Evolutionary conservation across 1,284 basidiomycete genomes (phyloP).

Genomic region (Bjerkandera adusta): DNA sequence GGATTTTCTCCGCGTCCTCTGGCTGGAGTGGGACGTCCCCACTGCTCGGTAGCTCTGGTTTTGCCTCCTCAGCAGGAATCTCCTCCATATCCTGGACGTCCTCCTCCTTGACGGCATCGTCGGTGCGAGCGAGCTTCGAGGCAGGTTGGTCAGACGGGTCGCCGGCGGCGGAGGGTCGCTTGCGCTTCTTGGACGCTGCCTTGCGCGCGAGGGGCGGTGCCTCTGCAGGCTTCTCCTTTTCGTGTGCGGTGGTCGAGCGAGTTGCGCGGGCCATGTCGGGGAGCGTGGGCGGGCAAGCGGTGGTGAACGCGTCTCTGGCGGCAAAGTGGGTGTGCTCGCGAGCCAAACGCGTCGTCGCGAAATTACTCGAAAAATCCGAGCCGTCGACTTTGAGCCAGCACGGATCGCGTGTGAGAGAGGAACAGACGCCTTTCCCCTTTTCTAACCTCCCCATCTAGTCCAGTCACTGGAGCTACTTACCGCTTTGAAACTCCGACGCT

Average conservation of each 20-base stretch:
- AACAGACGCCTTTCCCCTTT: no score
- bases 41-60: constrained; percentile 29
- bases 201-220: constrained; percentile 30
- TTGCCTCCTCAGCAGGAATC: constrained; percentile 27
- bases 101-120: constrained; percentile 34
- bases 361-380: constrained; percentile 22
- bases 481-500: constrained; percentile 23
- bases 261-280: constrained; percentile 66
- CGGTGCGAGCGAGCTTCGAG: constrained; percentile 44
- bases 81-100: constrained; percentile 24
- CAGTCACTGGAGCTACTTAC: no score
- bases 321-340: constrained; percentile 15
- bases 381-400: constrained; percentile 21
- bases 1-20: constrained; percentile 56
- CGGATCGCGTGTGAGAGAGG: constrained; percentile 13
- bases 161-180: constrained; percentile 45
- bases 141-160: constrained; percentile 43
- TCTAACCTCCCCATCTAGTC: no score
- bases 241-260: constrained; percentile 52
- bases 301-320: constrained; percentile 33
- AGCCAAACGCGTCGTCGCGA: constrained; percentile 30
- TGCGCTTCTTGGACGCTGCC: constrained; percentile 57
- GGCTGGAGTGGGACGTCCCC: constrained; percentile 50
- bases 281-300: constrained; percentile 19
- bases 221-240: constrained; percentile 33